Evolutionary conservation across 1,284 basidiomycete genomes (phyloP), one percentile per base, ranked within the genome.

Genomic region (Trametes versicolor): DNA sequence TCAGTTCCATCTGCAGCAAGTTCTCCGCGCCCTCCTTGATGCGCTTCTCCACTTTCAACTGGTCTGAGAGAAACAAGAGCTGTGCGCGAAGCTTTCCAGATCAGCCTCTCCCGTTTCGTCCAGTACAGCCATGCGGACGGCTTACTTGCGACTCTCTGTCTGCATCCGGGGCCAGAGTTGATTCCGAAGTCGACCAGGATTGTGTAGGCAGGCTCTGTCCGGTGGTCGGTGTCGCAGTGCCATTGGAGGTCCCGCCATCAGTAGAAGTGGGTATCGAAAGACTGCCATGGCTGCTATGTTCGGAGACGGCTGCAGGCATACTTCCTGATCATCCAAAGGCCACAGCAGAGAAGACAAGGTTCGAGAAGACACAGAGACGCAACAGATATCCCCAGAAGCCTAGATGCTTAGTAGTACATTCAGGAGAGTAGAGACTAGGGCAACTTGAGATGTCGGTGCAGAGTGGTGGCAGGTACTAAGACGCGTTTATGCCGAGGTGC

Each of bases 21-120:
- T 91, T 93, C 78, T 94, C 93, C 0, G 94, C 94, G 19, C 95
- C 94, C 76, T 95, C 93, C 74, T 88, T 92, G 72, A 96, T 94
- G 63, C 90, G 86, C 66, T 86, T 87, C 77, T 94, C 90, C 64
- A 90, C 82, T 67, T 87, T 85, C 45, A 95, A 83, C 75, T 88
- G 86, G 65, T 82, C 84, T 52, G 85, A 85, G 39, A 96, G 82
- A n/a, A 83, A 79, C 51, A 87, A 86, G 54, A 94, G 77, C 91
- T 95, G 60, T 34, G 37, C n/a, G 48, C 15, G 48, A 9, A n/a
- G 21, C 27, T 29, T 13, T 50, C 51, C 36, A 34, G 45, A 58
- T 66, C 57, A 65, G 53, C 34, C 29, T 45, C 25, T 13, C 21
- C 23, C 25, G 19, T 37, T 25, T 21, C 17, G 10, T 17, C n/a